These are phyloP conservation scores for Leucosporidium scottii DNA, from an alignment of 768 basidiomycete genomes.

Conservation along the genomic window DNA sequence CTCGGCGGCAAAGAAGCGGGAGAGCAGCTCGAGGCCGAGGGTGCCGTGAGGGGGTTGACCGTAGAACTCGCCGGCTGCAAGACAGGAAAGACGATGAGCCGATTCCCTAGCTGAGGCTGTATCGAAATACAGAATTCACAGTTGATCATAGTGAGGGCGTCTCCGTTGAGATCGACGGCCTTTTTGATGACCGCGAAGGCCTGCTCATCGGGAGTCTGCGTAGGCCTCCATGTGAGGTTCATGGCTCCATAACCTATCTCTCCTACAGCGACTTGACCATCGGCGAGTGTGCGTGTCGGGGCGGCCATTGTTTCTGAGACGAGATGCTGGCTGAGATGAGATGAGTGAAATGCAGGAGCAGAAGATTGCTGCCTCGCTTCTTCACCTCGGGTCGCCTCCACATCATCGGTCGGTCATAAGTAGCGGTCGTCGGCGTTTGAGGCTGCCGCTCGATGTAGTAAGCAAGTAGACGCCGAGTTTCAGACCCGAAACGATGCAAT, in stretches of 20 bases:
- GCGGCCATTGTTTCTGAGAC: not conserved
- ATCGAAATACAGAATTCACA: conserved; percentile 28
- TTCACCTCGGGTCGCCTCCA: too few species aligned
- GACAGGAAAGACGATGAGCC: not conserved
- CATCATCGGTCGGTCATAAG: too few species aligned
- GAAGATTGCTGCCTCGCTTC: too few species aligned
- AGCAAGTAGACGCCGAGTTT: too few species aligned
- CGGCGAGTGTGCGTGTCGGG: conserved; percentile 12
- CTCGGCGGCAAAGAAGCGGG: conserved; percentile 50
- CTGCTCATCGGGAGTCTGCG: conserved; percentile 51
- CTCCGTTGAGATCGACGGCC: conserved; percentile 15
- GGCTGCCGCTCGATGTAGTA: too few species aligned
- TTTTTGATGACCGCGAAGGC: conserved; percentile 59
- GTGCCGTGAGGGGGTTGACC: conserved; percentile 44
- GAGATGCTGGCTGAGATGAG: too few species aligned
- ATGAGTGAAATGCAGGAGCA: too few species aligned
- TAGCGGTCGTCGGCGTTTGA: too few species aligned
- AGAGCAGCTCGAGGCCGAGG: conserved; percentile 50
- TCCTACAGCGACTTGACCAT: conserved; percentile 33
- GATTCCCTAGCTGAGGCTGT: too few species aligned
- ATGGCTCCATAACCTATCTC: conserved; percentile 42
- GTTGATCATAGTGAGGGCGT: conserved; percentile 46
- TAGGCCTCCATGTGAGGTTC: conserved; percentile 45
- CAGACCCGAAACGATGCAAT: too few species aligned
- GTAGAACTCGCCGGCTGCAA: conserved; percentile 54